Base-by-base conservation (phyloP, 73 alveolate genomes). In the Paramecium sexaurelia region DNA sequence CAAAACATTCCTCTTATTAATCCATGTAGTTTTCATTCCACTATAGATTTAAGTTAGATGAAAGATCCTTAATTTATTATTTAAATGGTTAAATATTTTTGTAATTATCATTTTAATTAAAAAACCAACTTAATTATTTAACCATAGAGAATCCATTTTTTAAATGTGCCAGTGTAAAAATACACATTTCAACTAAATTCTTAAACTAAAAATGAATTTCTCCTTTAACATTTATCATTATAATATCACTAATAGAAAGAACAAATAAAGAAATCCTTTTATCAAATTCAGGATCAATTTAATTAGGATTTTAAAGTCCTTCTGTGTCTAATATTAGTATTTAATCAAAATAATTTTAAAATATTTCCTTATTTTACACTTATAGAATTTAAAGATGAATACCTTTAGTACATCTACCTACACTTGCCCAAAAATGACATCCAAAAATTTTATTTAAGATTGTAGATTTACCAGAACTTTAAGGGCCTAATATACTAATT, bases 381-480 rank as follows among this genome's bases (percentile, higher is more conserved):
- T 56, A 0, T 1, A 56, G 9, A n/a, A 56, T 22, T 20, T 56
- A 3, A 56, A 56, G 22, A 26, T 43, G 84, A 17, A 92, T 84
- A 2, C 95, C 95, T 40, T 92, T 78, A 32, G 95, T 82, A 15
- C 93, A 92, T n/a, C 93, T 78, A 26, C 94, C 95, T 0, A 26
- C 95, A 8, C 93, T 85, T 10, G 87, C 87, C 36, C 68, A 78
- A 92, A 92, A 92, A 17, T 91, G 85, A 33, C 94, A 67, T 19
- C 95, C 95, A 43, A 55, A 92, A 17, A 57, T 69, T 27, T 84
- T 51, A 45, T 92, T 92, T 68, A 75, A 78, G 36, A 92, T 56
- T 1, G 95, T 92, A 8, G 95, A 92, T 66, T 92, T 92, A 40
- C 95, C 95, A 0, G 95, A 92, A 4, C 92, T 84, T 85, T 92